A percentile compares a stretch with the other conserved stretches of the same genome.
These are phyloP conservation scores for Penicillium sp. DNA, from an alignment of 2,329 filamentous ascomycete genomes.

Conservation along the genomic window DNA sequence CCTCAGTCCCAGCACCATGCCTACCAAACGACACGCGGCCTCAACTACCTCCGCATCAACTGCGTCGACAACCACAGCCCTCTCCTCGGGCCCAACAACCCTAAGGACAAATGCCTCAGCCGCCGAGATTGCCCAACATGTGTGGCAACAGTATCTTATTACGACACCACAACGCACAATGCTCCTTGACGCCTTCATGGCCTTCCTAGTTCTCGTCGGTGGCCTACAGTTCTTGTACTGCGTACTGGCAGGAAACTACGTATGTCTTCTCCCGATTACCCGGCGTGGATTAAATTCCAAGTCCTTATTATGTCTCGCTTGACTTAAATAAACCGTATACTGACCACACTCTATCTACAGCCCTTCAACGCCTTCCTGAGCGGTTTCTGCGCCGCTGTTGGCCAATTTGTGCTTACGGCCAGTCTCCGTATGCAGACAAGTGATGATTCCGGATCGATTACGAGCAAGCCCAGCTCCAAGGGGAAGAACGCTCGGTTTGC, in stretches of 20 bases:
- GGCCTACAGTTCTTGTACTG: conserved; percentile 93
- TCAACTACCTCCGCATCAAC: conserved; percentile 27
- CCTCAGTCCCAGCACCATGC: conserved; percentile 19
- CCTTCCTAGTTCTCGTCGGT: conserved; percentile 76
- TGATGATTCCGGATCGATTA: conserved; percentile 32
- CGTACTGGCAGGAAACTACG: conserved; percentile 85
- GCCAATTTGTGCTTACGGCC: conserved; percentile 94
- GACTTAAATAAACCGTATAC: background rate
- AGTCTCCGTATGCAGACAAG: conserved; percentile 88
- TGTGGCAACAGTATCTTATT: conserved; percentile 73
- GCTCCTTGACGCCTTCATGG: conserved; percentile 86
- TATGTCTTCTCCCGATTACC: conserved; percentile 48
- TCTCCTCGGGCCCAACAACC: conserved; percentile 33
- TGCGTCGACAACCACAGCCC: conserved; percentile 23
- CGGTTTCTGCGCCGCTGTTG: conserved; percentile 89
- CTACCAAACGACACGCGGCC: conserved; percentile 28
- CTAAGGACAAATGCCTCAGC: conserved; percentile 39
- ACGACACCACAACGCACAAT: conserved; percentile 85
- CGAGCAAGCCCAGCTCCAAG: conserved; percentile 52
- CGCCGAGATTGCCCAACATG: conserved; percentile 59
- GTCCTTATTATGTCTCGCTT: background rate
- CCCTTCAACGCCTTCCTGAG: conserved; percentile 98
- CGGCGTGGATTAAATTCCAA: too few species aligned
- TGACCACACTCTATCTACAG: conserved; percentile 44
- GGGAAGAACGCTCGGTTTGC: conserved; percentile 26